phyloP scores from a whole-genome alignment of 345 rosid genomes.

The Eutrema japonicum region DNA sequence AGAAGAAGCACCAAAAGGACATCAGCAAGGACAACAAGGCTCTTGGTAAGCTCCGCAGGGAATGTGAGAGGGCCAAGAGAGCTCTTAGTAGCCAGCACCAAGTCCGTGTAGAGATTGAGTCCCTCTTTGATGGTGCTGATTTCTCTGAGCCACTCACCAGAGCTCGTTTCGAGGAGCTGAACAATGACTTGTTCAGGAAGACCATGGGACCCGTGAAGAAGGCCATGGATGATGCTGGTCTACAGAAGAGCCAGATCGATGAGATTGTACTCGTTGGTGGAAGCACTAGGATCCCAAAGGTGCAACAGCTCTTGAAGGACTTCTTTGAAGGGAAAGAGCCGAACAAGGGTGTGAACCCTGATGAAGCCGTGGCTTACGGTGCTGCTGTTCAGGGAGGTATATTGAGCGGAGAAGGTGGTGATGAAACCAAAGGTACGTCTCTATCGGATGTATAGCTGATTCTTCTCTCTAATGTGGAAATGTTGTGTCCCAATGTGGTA shows the following conservation, averaged over 20 bases:
- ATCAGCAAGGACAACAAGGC: constrained; percentile 97
- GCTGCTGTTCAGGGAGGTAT: constrained; percentile 99
- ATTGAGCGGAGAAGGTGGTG: constrained; percentile 99
- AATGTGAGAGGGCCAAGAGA: constrained; percentile 97
- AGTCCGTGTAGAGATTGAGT: constrained; percentile 96
- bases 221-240: constrained; percentile 97
- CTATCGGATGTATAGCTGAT: not conserved
- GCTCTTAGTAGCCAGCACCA: constrained; percentile 99
- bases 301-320: constrained; percentile 95
- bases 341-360: constrained; percentile 99
- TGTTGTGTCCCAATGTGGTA: not conserved
- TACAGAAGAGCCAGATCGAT: constrained; percentile 86
- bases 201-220: constrained; percentile 99
- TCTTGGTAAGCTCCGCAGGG: constrained; percentile 91
- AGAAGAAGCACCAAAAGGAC: constrained; percentile 97
- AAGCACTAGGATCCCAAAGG: constrained; percentile 98
- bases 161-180: constrained; percentile 97
- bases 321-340: constrained; percentile 99
- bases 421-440: constrained; percentile 89
- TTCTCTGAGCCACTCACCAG: constrained; percentile 99
- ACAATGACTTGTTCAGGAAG: constrained; percentile 94
- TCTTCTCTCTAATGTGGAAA: not conserved
- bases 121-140: constrained; percentile 86
- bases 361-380: constrained; percentile 98
- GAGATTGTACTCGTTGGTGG: constrained; percentile 99